Base-by-base conservation (phyloP, 352 stramenopile species). In the Pythium graminicola region DNA sequence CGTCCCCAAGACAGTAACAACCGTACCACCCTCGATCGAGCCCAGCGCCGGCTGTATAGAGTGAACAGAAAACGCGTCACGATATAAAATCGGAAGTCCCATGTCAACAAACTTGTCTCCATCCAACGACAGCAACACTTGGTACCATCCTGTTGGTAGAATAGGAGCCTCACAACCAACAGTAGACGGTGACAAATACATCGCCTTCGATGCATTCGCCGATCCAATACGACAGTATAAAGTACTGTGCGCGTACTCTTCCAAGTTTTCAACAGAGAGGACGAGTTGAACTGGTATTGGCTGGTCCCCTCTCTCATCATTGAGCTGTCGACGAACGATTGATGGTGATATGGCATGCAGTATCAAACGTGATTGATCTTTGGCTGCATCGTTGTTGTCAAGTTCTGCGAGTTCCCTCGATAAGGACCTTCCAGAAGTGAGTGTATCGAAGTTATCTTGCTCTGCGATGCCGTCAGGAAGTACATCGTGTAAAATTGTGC, bases 91-190 rank as follows among this genome's bases (percentile, higher is more conserved):
- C 8, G 62, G 53, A 0, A 85, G 9, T 0, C 41, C 51, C 36
- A 81, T 65, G 13, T 69, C 67, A 14, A 73, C 54, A 36, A 83
- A 86, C 24, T 69, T 68, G 1, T 59, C 41, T 6, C 60, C 65
- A 45, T 85, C 82, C 4, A 80, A 35, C 1, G 74, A 74, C 3
- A 88, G 32, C n/a, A 70, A 62, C 1, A 85, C 54, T 0, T 1
- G 48, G 43, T 88, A 76, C 11, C 64, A 50, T 0, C 77, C 77
- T 47, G 54, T 50, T 26, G 66, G 52, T 13, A 85, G 57, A 6
- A 17, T 2, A 23, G 57, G 57, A 9, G 50, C 28, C 16, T 42
- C 26, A 31, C 57, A 65, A 2, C 35, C n/a, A 1, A 63, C 27
- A 10, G 32, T 43, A 29, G 40, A 38, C 1, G 41, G 13, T 2